Conservation (phyloP, 192 early-diverging fungal genomes). For the Podila epigama region DNA sequence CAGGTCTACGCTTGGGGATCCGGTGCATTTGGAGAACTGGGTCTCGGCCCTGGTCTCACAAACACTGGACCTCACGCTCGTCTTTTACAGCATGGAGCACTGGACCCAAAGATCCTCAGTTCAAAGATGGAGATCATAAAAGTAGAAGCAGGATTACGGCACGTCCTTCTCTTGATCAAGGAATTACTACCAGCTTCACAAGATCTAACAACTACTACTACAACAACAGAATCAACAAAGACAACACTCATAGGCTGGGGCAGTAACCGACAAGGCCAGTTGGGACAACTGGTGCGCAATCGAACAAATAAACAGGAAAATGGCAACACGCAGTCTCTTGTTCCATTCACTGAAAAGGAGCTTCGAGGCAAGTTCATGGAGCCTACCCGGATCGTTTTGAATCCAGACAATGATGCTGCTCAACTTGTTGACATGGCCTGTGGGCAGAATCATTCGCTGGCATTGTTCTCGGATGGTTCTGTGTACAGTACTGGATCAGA, state of each 20-base stretch:
- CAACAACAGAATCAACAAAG: background rate
- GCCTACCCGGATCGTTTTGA: slow-evolving; percentile 26
- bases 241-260: slow-evolving; percentile 57
- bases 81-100: background rate
- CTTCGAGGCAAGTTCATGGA: slow-evolving; percentile 33
- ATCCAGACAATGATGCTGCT: background rate
- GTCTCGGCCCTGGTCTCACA: slow-evolving; percentile 36
- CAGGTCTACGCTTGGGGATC: slow-evolving; percentile 64
- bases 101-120: background rate
- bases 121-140: slow-evolving; percentile 33
- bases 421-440: slow-evolving; percentile 63
- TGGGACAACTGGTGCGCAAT: slow-evolving; percentile 39
- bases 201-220: background rate
- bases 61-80: slow-evolving; percentile 21
- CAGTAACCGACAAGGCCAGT: slow-evolving; percentile 64
- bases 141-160: slow-evolving; percentile 71
- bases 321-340: background rate
- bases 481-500: slow-evolving; percentile 67
- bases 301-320: too few relatives aligned
- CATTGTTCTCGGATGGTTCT: slow-evolving; percentile 53
- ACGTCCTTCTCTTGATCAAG: slow-evolving; percentile 60
- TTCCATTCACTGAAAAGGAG: slow-evolving; percentile 24
- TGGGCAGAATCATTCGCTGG: slow-evolving; percentile 68
- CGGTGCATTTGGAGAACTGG: slow-evolving; percentile 61
- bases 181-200: slow-evolving; percentile 26